phyloP scores from a whole-genome alignment of 2,329 filamentous ascomycete genomes.

The Colletotrichum liaoningense region DNA sequence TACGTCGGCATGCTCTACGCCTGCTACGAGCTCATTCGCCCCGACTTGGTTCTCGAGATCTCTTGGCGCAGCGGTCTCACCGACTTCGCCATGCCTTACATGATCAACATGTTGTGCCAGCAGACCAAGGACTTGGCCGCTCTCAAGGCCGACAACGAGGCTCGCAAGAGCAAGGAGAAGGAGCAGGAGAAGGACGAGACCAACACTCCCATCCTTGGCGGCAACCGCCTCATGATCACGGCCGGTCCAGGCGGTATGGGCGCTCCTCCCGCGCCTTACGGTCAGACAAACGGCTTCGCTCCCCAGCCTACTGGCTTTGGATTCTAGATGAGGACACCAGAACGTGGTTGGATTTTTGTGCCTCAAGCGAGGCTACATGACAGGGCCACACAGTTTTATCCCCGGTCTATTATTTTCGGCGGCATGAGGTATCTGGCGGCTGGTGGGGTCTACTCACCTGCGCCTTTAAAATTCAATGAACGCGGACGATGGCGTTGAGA shows the following conservation, averaged over 20 bases:
- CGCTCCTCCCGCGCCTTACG: constrained; percentile 75
- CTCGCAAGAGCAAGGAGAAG: constrained; percentile 82
- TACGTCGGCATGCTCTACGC: constrained; percentile 99
- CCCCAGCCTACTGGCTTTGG: constrained; percentile 88
- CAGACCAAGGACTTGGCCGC: constrained; percentile 86
- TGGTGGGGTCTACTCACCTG: not conserved
- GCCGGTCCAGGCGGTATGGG: constrained; percentile 76
- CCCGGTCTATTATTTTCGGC: not conserved
- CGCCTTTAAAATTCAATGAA: constrained; percentile 21
- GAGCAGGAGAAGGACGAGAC: constrained; percentile 87
- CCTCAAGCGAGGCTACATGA: not conserved
- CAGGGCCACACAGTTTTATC: constrained; percentile 3
- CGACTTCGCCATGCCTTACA: constrained; percentile 99
- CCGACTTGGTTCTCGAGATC: constrained; percentile 92
- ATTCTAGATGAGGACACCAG: constrained; percentile 54
- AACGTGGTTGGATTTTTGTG: constrained; percentile 21
- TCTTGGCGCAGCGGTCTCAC: constrained; percentile 95
- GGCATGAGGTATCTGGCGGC: constrained; percentile 8
- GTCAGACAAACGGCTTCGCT: constrained; percentile 87
- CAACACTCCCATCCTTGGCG: constrained; percentile 91
- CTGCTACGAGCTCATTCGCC: constrained; percentile 96
- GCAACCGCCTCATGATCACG: constrained; percentile 92
- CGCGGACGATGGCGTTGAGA: constrained; percentile 36
- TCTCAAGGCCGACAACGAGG: constrained; percentile 96
- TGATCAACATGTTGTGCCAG: constrained; percentile 97